Evolutionary conservation across 169 alveolate species (phyloP).

Genomic region (Amoebophrya sp.): DNA sequence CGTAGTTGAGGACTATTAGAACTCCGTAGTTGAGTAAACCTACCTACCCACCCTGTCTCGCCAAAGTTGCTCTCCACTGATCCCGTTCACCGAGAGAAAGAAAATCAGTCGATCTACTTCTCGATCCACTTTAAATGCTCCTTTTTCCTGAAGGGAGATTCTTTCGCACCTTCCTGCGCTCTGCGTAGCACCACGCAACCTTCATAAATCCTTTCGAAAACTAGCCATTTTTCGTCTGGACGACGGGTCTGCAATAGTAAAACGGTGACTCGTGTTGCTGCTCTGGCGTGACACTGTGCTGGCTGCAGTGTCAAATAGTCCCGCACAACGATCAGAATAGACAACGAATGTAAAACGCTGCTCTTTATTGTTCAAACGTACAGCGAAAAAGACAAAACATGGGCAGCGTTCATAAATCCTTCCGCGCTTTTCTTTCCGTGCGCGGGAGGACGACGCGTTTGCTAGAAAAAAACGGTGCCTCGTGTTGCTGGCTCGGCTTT

Average conservation of each 20-base stretch:
- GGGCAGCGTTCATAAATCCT: background rate
- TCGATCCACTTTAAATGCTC: too few relatives aligned
- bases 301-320: background rate
- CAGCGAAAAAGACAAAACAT: background rate
- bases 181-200: too few relatives aligned
- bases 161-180: too few relatives aligned
- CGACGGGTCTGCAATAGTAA: background rate
- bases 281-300: background rate
- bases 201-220: background rate
- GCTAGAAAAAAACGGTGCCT: too few relatives aligned
- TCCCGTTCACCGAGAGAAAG: too few relatives aligned
- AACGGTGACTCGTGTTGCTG: background rate
- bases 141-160: too few relatives aligned
- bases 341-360: background rate
- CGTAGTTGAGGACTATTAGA: too few relatives aligned
- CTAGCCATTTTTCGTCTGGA: background rate
- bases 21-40: too few relatives aligned
- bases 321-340: background rate
- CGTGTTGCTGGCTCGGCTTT: too few relatives aligned
- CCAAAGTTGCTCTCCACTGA: too few relatives aligned
- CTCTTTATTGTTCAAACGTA: background rate
- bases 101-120: too few relatives aligned
- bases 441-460: background rate
- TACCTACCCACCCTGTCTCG: too few relatives aligned
- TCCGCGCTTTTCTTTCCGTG: background rate